Conservation (phyloP, 2,329 filamentous ascomycete genomes). For the Clonostachys byssicola region DNA sequence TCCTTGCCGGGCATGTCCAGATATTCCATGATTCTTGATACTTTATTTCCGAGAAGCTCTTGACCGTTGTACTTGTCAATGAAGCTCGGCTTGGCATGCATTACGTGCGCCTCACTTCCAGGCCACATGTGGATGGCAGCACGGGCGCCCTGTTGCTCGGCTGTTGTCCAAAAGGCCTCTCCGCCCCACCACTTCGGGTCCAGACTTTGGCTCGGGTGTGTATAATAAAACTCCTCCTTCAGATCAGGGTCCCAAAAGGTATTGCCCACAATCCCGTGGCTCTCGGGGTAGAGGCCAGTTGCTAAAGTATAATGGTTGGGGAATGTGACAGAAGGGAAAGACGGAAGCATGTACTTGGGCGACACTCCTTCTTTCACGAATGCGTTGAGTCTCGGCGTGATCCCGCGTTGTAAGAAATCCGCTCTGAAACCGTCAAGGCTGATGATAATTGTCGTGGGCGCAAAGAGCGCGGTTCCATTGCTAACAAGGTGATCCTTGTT, state of each 20-base stretch:
- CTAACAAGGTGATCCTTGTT: conserved; percentile 37
- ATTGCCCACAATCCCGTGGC: conserved; percentile 90
- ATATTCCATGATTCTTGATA: conserved; percentile 73
- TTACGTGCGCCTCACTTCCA: conserved; percentile 84
- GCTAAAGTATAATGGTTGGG: conserved; percentile 94
- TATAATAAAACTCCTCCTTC: conserved; percentile 82
- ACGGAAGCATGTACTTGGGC: conserved; percentile 87
- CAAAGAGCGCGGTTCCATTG: conserved; percentile 88
- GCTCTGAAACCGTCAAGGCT: conserved; percentile 95
- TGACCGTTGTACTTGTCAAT: conserved; percentile 81
- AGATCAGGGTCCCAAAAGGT: conserved; percentile 85
- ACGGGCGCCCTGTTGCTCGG: conserved; percentile 74
- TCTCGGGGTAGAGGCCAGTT: conserved; percentile 88
- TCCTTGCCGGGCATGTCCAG: conserved; percentile 78
- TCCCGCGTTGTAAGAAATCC: conserved; percentile 78
- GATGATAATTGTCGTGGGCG: conserved; percentile 87
- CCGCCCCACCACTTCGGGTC: conserved; percentile 92
- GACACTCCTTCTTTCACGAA: conserved; percentile 83
- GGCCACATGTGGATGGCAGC: conserved; percentile 98
- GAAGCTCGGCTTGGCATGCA: conserved; percentile 69
- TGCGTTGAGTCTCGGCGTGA: conserved; percentile 77
- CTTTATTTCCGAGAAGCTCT: conserved; percentile 72
- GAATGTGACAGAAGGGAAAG: conserved; percentile 94
- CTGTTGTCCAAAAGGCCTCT: conserved; percentile 91
- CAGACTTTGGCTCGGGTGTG: conserved; percentile 69